Base-by-base conservation (phyloP, 371 early-diverging fungal species). In the Apophysomyces variabilis region DNA sequence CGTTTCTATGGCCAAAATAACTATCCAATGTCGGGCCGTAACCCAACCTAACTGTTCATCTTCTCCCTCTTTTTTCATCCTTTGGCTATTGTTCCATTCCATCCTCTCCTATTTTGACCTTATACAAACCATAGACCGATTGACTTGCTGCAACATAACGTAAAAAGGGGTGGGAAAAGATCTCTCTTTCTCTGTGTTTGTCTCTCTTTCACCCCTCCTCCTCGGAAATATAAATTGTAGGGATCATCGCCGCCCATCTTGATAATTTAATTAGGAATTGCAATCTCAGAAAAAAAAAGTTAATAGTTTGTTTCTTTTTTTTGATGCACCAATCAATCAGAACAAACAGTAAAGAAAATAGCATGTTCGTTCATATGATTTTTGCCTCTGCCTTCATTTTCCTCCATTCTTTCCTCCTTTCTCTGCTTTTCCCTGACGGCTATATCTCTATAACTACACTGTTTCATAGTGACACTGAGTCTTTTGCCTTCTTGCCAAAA, bases 1-100 rank as follows among this genome's bases (percentile, higher is more conserved):
- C 47, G 47, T 47, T 47, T 47, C 47, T 50, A 7, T 50, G 54
- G 54, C 54, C 54, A 50, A 50, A 50, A 50, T 50, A 50, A 47
- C 47, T 16, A 13, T 14, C 11, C 18, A 11, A 16, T 26, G 47
- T 47, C 18, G 13, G 8, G n/a, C n/a, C 54, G 16, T 21, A 50
- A n/a, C n/a, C 18, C 47, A 47, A 14, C 41, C 11, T 26, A 26
- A 43, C 13, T 45, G 16, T 13, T n/a, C 46, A 45, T 18, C 16
- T 50, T 50, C n/a, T 50, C 54, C 21, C 54, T 26, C 54, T 21
- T 50, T 47, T 47, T 50, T 45, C 7, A 45, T 45, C 16, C 7
- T 13, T n/a, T 45, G n/a, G 13, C 46, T 3, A 45, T 45, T 45
- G 46, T 45, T 45, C 13, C n/a, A 50, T 50, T 50, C 54, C n/a